Conservation (phyloP, 2,329 filamentous ascomycete genomes). For the Paraphoma chrysanthemicola region DNA sequence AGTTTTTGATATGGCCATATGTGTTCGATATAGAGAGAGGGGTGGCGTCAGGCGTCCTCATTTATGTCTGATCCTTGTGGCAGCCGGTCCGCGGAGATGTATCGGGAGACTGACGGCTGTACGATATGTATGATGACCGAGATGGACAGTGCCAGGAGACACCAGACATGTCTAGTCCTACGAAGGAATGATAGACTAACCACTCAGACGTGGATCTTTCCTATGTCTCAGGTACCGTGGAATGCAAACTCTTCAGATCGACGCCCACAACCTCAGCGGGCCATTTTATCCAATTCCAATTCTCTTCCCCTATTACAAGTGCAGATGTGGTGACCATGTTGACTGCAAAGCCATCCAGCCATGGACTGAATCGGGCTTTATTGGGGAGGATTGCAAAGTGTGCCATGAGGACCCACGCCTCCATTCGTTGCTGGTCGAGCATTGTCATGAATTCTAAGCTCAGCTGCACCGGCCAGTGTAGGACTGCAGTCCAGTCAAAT, state of each 20-base stretch:
- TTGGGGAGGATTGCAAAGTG: slow-evolving; percentile 33
- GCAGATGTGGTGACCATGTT: slow-evolving; percentile 31
- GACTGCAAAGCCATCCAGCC: slow-evolving; percentile 25
- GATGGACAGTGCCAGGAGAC: no score
- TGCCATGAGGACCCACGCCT: slow-evolving; percentile 38
- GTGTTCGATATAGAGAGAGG: no score
- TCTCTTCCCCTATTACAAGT: slow-evolving; percentile 27
- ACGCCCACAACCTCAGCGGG: slow-evolving; percentile 23
- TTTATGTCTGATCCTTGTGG: no score
- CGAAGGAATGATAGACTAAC: no score
- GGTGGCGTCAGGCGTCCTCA: no score
- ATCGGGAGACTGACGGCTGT: no score
- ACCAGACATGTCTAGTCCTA: no score
- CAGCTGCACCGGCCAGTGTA: slow-evolving; percentile 24
- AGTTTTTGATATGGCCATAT: no score
- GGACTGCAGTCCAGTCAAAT: slow-evolving; percentile 27
- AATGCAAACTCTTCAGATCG: slow-evolving; percentile 22
- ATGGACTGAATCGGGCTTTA: slow-evolving; percentile 23
- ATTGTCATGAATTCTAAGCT: slow-evolving; percentile 23
- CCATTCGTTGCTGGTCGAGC: slow-evolving; percentile 25
- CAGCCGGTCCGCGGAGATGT: no score
- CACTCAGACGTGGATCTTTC: neutral
- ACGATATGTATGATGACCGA: no score
- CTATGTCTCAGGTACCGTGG: neutral
- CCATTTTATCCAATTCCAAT: slow-evolving; percentile 34